Evolutionary conservation across 345 rosid species (phyloP).

Genomic region (Salix viminalis): DNA sequence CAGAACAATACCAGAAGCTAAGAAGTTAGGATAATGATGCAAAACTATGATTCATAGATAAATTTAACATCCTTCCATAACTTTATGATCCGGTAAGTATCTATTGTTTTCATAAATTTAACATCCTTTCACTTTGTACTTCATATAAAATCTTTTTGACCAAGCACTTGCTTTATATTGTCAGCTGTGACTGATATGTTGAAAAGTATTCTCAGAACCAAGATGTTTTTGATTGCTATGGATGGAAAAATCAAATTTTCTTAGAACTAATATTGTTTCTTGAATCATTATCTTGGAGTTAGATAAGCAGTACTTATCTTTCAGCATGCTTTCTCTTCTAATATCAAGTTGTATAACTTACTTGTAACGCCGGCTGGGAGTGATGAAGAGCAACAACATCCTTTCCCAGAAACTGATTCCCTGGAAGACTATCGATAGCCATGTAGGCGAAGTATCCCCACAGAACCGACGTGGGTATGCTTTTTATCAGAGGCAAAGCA

Average conservation of each 20-base stretch:
- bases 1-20: not conserved
- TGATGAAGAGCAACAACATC: constrained; percentile 59
- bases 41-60: not conserved
- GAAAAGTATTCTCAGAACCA: not conserved
- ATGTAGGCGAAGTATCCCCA: constrained; percentile 93
- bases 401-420: constrained; percentile 92
- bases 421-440: constrained; percentile 90
- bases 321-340: not conserved
- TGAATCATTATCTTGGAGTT: not conserved
- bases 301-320: not conserved
- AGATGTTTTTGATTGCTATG: not conserved
- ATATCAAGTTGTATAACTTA: constrained; percentile 21
- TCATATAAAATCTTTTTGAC: not conserved
- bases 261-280: not conserved
- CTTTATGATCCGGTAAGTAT: not conserved
- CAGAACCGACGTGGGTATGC: constrained; percentile 71
- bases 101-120: not conserved
- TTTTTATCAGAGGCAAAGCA: constrained; percentile 55
- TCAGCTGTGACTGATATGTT: not conserved
- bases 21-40: not conserved
- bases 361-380: constrained; percentile 71
- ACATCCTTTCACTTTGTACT: not conserved
- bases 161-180: not conserved
- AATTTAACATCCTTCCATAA: not conserved
- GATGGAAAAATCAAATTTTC: not conserved